These are phyloP conservation scores for Colletotrichum sp. DNA, from an alignment of 2,329 filamentous ascomycete genomes.

Conservation along the genomic window DNA sequence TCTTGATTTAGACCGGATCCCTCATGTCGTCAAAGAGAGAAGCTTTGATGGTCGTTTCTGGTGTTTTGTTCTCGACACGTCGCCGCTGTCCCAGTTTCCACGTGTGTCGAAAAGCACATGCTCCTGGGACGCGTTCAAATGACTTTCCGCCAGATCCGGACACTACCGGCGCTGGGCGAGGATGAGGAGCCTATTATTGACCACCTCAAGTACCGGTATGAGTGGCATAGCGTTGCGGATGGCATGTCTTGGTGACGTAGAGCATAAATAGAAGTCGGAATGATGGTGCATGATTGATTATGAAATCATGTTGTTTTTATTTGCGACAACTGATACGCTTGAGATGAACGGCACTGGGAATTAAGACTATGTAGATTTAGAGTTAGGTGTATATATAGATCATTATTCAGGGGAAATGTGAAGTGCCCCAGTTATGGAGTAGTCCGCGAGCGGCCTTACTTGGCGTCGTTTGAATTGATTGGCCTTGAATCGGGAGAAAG, in stretches of 20 bases:
- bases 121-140: neutral
- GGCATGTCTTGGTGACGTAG: neutral
- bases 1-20: neutral
- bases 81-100: neutral
- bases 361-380: neutral
- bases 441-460: neutral
- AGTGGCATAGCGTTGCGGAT: neutral
- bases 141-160: neutral
- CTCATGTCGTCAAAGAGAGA: neutral
- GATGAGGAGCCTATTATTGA: neutral
- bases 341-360: neutral
- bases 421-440: neutral
- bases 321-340: neutral
- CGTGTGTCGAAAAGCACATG: neutral
- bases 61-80: neutral
- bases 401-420: neutral
- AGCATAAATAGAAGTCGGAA: neutral
- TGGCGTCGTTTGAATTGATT: neutral
- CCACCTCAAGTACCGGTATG: neutral
- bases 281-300: neutral
- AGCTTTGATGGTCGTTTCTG: fast-evolving
- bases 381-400: neutral
- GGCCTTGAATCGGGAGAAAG: neutral
- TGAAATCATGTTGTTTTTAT: neutral
- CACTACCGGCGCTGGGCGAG: neutral